Evolutionary conservation across 2,329 filamentous ascomycete species (phyloP), one percentile per base, ranked within the genome.

Genomic region (Pseudocercospora cruenta): DNA sequence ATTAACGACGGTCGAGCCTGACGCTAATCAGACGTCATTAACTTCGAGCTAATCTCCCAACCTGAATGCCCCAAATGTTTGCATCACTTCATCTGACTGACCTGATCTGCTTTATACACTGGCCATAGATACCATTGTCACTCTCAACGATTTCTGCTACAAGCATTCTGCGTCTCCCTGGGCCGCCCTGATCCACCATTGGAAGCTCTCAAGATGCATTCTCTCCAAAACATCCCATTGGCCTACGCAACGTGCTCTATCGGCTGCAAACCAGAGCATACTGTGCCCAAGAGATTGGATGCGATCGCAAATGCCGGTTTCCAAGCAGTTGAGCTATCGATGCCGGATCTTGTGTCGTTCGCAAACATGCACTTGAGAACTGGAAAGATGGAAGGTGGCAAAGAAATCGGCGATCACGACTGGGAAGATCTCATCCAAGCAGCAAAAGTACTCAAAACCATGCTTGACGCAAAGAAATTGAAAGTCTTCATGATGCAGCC

Each of bases 401-500:
- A 62, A 60, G 77, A 86, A 3, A 80, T 91, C 9, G 78, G 80
- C 1, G 80, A 85, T 0, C 81, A 88, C 51, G 86, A 91, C 74
- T 92, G 88, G 71, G 79, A 84, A 19, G 78, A 83, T 2, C 81
- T 93, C 0, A 82, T 82, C 62, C 78, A 80, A 1, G 84, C 88
- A 0, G 88, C 85, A 0, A 73, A 74, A 16, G 80, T 86, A 45
- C 84, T 92, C 58, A 84, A 82, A 60, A 78, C 79, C 0, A 76
- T 90, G 55, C 88, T 86, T 58, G 79, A 84, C 26, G 80, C 84
- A 10, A 80, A 87, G 36, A 78, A 80, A 0, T 78, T 93, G 1
- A 80, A 83, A 39, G 84, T 93, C 63, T 83, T 93, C 76, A 90
- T 93, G 81, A 78, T 93, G 5, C 91, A 94, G 72, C 90, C 91